Conservation (phyloP, 2,329 filamentous ascomycete species). For the Drechslerella stenobrocha region DNA sequence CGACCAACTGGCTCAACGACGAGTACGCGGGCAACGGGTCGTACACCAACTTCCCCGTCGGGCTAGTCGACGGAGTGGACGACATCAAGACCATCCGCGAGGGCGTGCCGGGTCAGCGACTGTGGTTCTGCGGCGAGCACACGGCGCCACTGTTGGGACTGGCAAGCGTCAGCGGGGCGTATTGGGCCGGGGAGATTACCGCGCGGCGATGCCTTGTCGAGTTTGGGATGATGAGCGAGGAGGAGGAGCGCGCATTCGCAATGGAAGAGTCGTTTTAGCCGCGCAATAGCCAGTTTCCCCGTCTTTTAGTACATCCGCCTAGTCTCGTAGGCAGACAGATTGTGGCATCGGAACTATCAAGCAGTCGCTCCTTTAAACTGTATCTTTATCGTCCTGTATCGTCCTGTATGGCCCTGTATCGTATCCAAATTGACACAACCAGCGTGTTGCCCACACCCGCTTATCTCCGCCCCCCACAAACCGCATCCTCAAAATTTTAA, state of each 20-base stretch:
- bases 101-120: constrained; percentile 66
- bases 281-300: no score
- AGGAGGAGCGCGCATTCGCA: background rate
- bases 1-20: constrained; percentile 78
- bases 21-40: constrained; percentile 78
- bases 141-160: constrained; percentile 86
- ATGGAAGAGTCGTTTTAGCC: constrained; percentile 7
- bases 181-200: constrained; percentile 84
- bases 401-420: no score
- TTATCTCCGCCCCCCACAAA: constrained; percentile 28
- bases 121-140: constrained; percentile 91
- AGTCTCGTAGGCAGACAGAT: no score
- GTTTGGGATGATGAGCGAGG: constrained; percentile 57
- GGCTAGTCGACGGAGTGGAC: constrained; percentile 68
- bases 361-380: no score
- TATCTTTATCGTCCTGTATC: no score
- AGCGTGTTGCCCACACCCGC: constrained; percentile 15
- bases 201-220: constrained; percentile 66
- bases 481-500: constrained; percentile 35
- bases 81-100: constrained; percentile 70
- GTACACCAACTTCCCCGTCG: constrained; percentile 83
- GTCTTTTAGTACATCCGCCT: no score
- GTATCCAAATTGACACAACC: no score
- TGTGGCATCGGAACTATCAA: no score
- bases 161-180: constrained; percentile 86